Conservation (phyloP, 2,329 filamentous ascomycete species). For the Diplocarpon rosae region DNA sequence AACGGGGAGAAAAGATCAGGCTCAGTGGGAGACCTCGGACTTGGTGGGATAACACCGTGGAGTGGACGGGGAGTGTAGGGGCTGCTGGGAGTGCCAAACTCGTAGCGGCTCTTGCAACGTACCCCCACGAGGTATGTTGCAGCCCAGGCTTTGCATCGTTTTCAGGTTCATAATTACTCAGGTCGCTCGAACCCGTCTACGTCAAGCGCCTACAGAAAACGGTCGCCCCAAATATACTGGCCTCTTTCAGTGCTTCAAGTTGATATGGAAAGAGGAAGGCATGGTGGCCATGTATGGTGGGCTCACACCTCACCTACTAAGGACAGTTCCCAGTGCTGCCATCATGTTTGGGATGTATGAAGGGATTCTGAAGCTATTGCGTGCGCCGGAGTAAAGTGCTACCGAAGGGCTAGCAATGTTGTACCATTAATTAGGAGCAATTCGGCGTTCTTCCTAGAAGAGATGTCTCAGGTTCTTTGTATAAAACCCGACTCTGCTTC, state of each 20-base stretch:
- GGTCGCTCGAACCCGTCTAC: slow-evolving; percentile 73
- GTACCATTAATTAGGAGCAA: slow-evolving; percentile 9
- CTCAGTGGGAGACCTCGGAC: slow-evolving; percentile 51
- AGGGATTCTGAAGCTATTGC: slow-evolving; percentile 27
- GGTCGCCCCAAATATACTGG: slow-evolving; percentile 78
- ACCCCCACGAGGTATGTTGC: slow-evolving; percentile 71
- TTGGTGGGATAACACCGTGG: slow-evolving; percentile 62
- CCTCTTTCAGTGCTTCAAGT: slow-evolving; percentile 75
- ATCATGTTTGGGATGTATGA: slow-evolving; percentile 90
- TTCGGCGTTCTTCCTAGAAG: slow-evolving; percentile 16
- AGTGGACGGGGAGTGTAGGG: slow-evolving; percentile 68
- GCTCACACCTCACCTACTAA: slow-evolving; percentile 80
- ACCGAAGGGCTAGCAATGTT: slow-evolving; percentile 7
- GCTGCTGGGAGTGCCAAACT: slow-evolving; percentile 80
- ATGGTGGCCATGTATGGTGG: slow-evolving; percentile 80
- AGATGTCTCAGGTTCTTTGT: slow-evolving; percentile 1
- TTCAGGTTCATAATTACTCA: slow-evolving; percentile 22
- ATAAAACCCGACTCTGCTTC: slow-evolving; percentile 6
- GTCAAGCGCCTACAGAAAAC: slow-evolving; percentile 67
- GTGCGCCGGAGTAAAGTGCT: slow-evolving; percentile 19
- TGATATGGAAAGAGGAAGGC: slow-evolving; percentile 82
- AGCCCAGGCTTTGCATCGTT: slow-evolving; percentile 4
- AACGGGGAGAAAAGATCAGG: slow-evolving; percentile 47
- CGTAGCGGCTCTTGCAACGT: slow-evolving; percentile 72
- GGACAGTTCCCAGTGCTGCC: slow-evolving; percentile 82